Evolutionary conservation across 2,329 filamentous ascomycete species (phyloP).

Genomic region (Pseudogymnoascus sp.): DNA sequence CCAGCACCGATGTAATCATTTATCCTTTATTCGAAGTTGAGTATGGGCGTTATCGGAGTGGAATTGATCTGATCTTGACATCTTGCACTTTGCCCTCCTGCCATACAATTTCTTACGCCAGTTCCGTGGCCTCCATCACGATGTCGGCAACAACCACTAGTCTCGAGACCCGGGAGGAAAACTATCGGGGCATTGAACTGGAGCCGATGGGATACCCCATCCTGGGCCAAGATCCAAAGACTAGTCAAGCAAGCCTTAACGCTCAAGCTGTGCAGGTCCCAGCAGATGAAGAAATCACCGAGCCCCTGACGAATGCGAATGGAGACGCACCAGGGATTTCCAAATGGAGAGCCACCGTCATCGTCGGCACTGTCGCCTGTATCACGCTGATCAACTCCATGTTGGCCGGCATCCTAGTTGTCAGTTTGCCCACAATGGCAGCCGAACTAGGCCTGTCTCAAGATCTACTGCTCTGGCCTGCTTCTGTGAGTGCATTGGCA

Average conservation of each 20-base stretch:
- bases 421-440: slow-evolving; percentile 37
- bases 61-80: background rate
- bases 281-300: slow-evolving; percentile 5
- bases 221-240: background rate
- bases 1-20: background rate
- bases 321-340: slow-evolving; percentile 9
- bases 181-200: slow-evolving; percentile 13
- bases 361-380: slow-evolving; percentile 17
- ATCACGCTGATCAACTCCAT: slow-evolving; percentile 27
- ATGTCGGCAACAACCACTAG: slow-evolving; percentile 5
- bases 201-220: slow-evolving; percentile 13
- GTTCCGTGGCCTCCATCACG: background rate
- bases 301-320: slow-evolving; percentile 10
- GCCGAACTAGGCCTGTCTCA: slow-evolving; percentile 28
- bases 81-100: background rate
- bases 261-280: background rate
- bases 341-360: slow-evolving; percentile 16
- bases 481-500: slow-evolving; percentile 33
- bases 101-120: background rate
- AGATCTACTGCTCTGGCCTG: slow-evolving; percentile 25
- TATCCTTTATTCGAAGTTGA: background rate
- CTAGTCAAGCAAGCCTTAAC: background rate
- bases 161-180: background rate
- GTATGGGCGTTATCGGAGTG: background rate
- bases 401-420: slow-evolving; percentile 32